These are phyloP conservation scores for Fraxinus nigra DNA, from an alignment of 305 asterid genomes.

Conservation along the genomic window DNA sequence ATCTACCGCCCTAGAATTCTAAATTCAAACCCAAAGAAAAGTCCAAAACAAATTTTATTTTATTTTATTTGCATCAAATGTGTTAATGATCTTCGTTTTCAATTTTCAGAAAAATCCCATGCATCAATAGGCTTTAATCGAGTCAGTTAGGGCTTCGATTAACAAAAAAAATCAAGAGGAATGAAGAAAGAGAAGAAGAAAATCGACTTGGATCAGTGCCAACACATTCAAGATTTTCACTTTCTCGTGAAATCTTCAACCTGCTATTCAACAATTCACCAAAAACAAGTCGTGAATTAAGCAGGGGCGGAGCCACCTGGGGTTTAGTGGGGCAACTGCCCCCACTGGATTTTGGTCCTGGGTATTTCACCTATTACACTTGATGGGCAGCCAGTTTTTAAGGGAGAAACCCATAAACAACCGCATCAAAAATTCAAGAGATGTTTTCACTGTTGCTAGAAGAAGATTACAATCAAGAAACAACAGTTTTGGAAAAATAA, in stretches of 20 bases:
- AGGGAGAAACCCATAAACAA: neutral
- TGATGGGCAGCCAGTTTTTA: neutral
- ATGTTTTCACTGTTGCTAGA: neutral
- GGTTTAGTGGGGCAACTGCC: neutral
- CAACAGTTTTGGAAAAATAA: neutral
- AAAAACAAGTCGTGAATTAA: neutral
- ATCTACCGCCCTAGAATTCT: neutral
- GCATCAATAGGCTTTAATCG: neutral
- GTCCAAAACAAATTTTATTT: neutral
- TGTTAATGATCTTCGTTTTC: neutral
- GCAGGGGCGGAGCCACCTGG: neutral
- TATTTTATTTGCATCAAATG: neutral
- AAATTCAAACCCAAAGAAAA: neutral
- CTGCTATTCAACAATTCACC: constrained; percentile 20
- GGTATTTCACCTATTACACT: neutral
- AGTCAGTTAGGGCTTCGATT: constrained; percentile 11
- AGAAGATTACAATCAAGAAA: neutral
- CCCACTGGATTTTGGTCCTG: neutral
- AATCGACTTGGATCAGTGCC: neutral
- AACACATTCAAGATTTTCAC: constrained; percentile 17
- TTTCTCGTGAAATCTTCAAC: constrained; percentile 9
- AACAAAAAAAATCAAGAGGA: neutral
- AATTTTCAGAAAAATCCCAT: neutral
- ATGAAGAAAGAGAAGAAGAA: neutral
- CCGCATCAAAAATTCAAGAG: neutral